These are phyloP conservation scores for Penicillium sp. DNA, from an alignment of 2,329 filamentous ascomycete genomes.

Conservation along the genomic window DNA sequence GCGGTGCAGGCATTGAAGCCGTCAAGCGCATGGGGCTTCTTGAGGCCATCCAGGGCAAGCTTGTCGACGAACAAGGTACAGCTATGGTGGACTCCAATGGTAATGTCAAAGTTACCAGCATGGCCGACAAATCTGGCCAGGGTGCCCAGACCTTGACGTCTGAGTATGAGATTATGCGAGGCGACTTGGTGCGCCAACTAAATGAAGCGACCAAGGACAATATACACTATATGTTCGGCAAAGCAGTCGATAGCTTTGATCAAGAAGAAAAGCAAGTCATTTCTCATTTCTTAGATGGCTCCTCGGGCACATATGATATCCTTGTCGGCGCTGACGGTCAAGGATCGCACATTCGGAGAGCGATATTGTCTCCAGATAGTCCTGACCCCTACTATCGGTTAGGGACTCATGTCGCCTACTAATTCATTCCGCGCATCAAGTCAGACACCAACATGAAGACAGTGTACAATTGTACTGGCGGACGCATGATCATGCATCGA, in stretches of 20 bases:
- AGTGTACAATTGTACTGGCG: slow-evolving; percentile 28
- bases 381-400: slow-evolving; percentile 29
- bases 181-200: slow-evolving; percentile 60
- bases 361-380: slow-evolving; percentile 41
- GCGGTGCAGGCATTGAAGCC: slow-evolving; percentile 58
- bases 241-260: slow-evolving; percentile 36
- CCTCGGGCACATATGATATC: slow-evolving; percentile 55
- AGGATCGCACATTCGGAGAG: slow-evolving; percentile 56
- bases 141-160: slow-evolving; percentile 57
- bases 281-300: slow-evolving; percentile 54
- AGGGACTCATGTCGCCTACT: slow-evolving; percentile 37
- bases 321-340: slow-evolving; percentile 64
- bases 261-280: slow-evolving; percentile 44
- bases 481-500: slow-evolving; percentile 33
- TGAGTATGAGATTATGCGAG: slow-evolving; percentile 67
- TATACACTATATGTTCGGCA: slow-evolving; percentile 45
- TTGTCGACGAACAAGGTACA: slow-evolving; percentile 57
- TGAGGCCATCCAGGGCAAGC: slow-evolving; percentile 44
- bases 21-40: slow-evolving; percentile 60
- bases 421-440: slow-evolving; percentile 33
- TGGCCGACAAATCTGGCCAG: slow-evolving; percentile 49
- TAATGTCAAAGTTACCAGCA: slow-evolving; percentile 48
- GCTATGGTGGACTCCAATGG: slow-evolving; percentile 53
- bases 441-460: slow-evolving; percentile 30
- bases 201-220: slow-evolving; percentile 49